Percentiles rank a stretch among this genome's conserved stretches.
These are phyloP conservation scores for Colletotrichum sp. DNA, from an alignment of 2,329 filamentous ascomycete species.

Conservation along the genomic window DNA sequence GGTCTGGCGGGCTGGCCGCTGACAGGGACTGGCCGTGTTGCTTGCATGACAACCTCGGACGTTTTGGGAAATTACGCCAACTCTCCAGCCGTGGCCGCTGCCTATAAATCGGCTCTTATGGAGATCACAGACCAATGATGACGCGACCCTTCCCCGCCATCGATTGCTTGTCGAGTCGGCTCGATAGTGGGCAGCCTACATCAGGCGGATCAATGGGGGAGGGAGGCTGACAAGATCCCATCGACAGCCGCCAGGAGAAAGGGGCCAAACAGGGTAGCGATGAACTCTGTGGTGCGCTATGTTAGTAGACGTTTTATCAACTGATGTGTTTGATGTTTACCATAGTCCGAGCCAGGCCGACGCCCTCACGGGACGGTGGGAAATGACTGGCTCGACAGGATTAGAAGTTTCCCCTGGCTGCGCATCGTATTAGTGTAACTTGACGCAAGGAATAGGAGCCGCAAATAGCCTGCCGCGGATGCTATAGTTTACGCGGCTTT, in stretches of 20 bases:
- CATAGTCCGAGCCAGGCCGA: not conserved
- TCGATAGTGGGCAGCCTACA: conserved; percentile 3
- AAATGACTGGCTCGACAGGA: conserved; percentile 1
- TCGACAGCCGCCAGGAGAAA: conserved; percentile 13
- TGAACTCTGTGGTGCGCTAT: conserved; percentile 11
- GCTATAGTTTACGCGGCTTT: not conserved
- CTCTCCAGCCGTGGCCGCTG: conserved; percentile 37
- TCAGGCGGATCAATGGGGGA: conserved; percentile 7
- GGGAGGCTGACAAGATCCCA: conserved; percentile 20
- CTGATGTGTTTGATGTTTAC: conserved; percentile 28
- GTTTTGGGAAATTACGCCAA: conserved; percentile 50
- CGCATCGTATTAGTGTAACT: not conserved
- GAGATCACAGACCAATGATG: conserved; percentile 34
- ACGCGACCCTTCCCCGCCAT: conserved; percentile 30
- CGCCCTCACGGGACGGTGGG: not conserved
- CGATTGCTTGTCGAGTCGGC: conserved; percentile 11
- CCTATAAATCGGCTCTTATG: conserved; percentile 44
- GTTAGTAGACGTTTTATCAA: conserved; percentile 16
- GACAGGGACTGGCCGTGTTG: conserved; percentile 29
- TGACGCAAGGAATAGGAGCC: not conserved
- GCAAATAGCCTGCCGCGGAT: not conserved
- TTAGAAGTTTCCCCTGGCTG: not conserved
- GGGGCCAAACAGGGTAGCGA: conserved; percentile 7
- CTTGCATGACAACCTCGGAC: conserved; percentile 48
- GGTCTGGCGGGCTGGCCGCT: conserved; percentile 33